Percentiles rank a stretch among this genome's conserved stretches.
phyloP scores from a whole-genome alignment of 2,329 filamentous ascomycete genomes.

The Penicillium brasilianum region DNA sequence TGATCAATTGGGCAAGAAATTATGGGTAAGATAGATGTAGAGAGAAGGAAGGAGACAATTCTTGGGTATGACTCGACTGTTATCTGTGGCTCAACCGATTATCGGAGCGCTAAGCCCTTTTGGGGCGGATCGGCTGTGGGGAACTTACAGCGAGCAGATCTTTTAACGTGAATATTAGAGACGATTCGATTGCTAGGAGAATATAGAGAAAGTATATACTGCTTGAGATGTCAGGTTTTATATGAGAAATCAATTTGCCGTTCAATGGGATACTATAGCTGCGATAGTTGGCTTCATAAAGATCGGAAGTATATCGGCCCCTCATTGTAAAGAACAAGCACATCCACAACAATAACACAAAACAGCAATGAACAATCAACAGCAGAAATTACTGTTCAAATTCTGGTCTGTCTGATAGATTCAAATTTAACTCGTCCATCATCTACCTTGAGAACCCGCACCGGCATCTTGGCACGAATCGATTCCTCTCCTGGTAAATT shows the following conservation, averaged over 20 bases:
- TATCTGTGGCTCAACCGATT: conserved; percentile 12
- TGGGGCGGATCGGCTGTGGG: neutral
- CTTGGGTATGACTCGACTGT: conserved; percentile 9
- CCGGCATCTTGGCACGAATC: neutral
- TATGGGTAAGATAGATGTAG: conserved; percentile 8
- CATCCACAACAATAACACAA: neutral
- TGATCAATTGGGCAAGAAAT: conserved; percentile 17
- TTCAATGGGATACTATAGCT: neutral
- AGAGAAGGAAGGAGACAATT: conserved; percentile 10
- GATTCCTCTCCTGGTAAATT: neutral
- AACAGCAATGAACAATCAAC: neutral
- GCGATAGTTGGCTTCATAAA: neutral
- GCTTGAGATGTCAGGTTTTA: neutral
- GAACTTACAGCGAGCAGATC: neutral
- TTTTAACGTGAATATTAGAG: neutral
- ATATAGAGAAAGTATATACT: neutral
- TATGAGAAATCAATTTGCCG: neutral
- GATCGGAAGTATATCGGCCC: neutral
- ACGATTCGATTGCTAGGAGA: neutral
- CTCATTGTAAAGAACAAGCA: neutral
- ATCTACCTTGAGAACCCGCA: neutral
- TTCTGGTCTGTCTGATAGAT: neutral
- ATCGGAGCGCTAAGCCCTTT: conserved; percentile 12
- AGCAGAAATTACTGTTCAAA: neutral
- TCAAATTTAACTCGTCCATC: neutral